These are phyloP conservation scores for Lactarius evosmus DNA, from an alignment of 768 basidiomycete species.

Conservation along the genomic window DNA sequence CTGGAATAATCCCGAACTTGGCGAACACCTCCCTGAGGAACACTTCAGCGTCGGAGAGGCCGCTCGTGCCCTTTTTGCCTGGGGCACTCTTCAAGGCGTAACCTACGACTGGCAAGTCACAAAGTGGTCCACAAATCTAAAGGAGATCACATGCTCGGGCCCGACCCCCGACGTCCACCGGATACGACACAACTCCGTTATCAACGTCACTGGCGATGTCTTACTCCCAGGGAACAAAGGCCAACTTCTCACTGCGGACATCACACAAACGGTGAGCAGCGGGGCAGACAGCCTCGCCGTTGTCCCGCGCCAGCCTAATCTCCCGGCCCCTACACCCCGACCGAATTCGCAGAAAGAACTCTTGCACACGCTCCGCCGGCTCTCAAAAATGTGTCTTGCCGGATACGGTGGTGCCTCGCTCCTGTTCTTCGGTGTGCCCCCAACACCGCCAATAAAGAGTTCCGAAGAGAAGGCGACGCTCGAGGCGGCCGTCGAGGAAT, in stretches of 20 bases:
- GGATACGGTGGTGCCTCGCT: slow-evolving; percentile 82
- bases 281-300: slow-evolving; percentile 34
- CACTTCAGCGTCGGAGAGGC: slow-evolving; percentile 64
- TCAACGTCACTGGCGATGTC: slow-evolving; percentile 71
- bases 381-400: slow-evolving; percentile 80
- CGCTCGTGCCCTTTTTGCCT: slow-evolving; percentile 67
- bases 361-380: slow-evolving; percentile 66
- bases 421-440: slow-evolving; percentile 72
- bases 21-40: slow-evolving; percentile 53
- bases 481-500: slow-evolving; percentile 63
- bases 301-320: slow-evolving; percentile 29
- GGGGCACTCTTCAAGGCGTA: slow-evolving; percentile 77
- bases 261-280: slow-evolving; percentile 53
- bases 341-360: slow-evolving; percentile 45
- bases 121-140: slow-evolving; percentile 61
- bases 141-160: slow-evolving; percentile 62
- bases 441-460: slow-evolving; percentile 28
- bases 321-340: slow-evolving; percentile 25
- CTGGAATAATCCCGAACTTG: slow-evolving; percentile 56
- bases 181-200: slow-evolving; percentile 43
- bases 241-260: slow-evolving; percentile 77
- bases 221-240: slow-evolving; percentile 64
- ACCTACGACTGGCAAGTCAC: slow-evolving; percentile 80
- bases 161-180: slow-evolving; percentile 31
- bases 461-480: slow-evolving; percentile 58